These are phyloP conservation scores for Fusarium nematophilum DNA, from an alignment of 2,329 filamentous ascomycete species.

Conservation along the genomic window DNA sequence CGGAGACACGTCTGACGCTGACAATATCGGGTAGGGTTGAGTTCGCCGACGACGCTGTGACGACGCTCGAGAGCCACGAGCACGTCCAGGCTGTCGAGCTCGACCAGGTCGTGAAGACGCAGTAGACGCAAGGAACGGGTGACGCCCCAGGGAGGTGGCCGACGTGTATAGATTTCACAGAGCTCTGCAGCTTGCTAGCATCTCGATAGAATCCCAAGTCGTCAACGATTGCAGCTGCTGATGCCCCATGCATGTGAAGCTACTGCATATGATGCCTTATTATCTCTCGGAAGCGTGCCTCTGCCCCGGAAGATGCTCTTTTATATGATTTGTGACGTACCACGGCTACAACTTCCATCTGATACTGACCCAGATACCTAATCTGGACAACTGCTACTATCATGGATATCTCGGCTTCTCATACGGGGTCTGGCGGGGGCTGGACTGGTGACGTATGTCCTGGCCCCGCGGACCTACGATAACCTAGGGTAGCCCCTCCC, in stretches of 20 bases:
- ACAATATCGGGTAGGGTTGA: slow-evolving; percentile 67
- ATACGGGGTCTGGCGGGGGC: too few species aligned
- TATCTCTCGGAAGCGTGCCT: too few species aligned
- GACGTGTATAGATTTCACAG: slow-evolving; percentile 21
- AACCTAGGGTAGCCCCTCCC: slow-evolving; percentile 15
- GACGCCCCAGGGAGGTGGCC: slow-evolving; percentile 5
- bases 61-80: slow-evolving; percentile 74
- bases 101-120: slow-evolving; percentile 76
- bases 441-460: slow-evolving; percentile 34
- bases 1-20: neutral
- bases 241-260: neutral
- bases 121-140: slow-evolving; percentile 60
- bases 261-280: too few species aligned
- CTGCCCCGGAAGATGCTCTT: too few species aligned
- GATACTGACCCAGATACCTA: too few species aligned
- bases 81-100: slow-evolving; percentile 80
- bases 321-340: too few species aligned
- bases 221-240: neutral
- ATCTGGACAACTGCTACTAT: too few species aligned
- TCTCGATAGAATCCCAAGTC: slow-evolving; percentile 18
- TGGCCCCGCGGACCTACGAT: slow-evolving; percentile 18
- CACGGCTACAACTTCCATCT: too few species aligned
- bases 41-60: slow-evolving; percentile 75
- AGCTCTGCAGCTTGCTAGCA: slow-evolving; percentile 19
- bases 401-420: too few species aligned